phyloP scores from a whole-genome alignment of 805 yeast species.

The Wickerhamiella shivajii region DNA sequence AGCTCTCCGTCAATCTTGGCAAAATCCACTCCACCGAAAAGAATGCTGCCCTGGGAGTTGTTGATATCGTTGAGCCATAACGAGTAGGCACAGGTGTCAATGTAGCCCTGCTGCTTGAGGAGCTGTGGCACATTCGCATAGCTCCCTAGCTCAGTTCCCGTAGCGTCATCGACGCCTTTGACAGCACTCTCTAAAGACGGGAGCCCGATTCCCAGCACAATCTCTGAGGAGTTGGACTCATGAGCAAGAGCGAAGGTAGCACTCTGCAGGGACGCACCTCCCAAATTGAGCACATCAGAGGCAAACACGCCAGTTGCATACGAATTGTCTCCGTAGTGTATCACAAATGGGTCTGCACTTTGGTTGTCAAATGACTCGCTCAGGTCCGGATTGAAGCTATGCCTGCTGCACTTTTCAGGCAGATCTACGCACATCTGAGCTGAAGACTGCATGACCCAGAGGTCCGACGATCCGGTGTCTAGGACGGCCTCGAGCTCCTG shows the following conservation, averaged over 20 bases:
- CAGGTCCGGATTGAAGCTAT: slow-evolving; percentile 1
- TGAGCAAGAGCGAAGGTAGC: slow-evolving; percentile 62
- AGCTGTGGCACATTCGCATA: slow-evolving; percentile 21
- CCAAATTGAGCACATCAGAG: slow-evolving; percentile 38
- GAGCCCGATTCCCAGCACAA: slow-evolving; percentile 66
- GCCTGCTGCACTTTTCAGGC: background rate
- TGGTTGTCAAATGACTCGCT: slow-evolving; percentile 12
- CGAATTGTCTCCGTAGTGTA: slow-evolving; percentile 31
- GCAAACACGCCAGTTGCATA: slow-evolving; percentile 39
- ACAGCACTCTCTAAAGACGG: slow-evolving; percentile 35
- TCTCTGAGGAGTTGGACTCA: slow-evolving; percentile 42
- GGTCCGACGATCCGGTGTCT: slow-evolving; percentile 9
- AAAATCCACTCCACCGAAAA: slow-evolving; percentile 29
- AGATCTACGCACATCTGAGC: slow-evolving; percentile 1
- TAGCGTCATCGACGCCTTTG: slow-evolving; percentile 1
- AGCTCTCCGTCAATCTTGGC: slow-evolving; percentile 26
- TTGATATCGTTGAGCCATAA: slow-evolving; percentile 27
- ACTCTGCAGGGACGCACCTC: slow-evolving; percentile 31
- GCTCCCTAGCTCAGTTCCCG: slow-evolving; percentile 7
- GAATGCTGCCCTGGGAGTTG: slow-evolving; percentile 23
- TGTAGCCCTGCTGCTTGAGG: slow-evolving; percentile 27
- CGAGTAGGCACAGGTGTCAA: slow-evolving; percentile 30
- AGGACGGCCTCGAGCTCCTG: slow-evolving; percentile 4
- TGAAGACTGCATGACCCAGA: slow-evolving; percentile 24
- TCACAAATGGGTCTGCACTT: slow-evolving; percentile 20